phyloP scores from a whole-genome alignment of 306 rosid species.

The Crataegus laevigata region DNA sequence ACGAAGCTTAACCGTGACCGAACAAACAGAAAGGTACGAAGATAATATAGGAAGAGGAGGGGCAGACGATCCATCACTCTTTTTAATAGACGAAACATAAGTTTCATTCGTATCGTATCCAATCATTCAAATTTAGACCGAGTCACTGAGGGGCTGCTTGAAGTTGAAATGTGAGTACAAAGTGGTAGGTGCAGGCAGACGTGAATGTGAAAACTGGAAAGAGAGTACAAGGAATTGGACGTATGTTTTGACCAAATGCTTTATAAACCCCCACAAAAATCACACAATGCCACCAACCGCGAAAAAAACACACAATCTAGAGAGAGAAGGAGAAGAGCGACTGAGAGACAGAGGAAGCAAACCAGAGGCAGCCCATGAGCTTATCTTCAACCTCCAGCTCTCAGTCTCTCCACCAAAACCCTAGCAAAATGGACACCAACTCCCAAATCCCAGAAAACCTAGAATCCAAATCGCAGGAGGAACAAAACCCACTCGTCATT shows the following conservation, averaged over 20 bases:
- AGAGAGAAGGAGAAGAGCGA: neutral
- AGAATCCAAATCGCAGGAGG: slow-evolving; percentile 35
- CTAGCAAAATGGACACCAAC: slow-evolving; percentile 35
- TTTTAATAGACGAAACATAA: too few relatives aligned
- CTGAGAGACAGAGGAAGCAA: neutral
- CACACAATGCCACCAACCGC: neutral
- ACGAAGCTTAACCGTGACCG: too few relatives aligned
- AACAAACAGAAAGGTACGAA: too few relatives aligned
- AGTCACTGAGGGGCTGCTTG: neutral
- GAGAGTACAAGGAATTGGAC: neutral
- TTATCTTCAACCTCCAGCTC: slow-evolving; percentile 8
- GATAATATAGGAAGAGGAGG: too few relatives aligned
- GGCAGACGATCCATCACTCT: too few relatives aligned
- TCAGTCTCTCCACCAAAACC: neutral
- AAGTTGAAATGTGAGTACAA: neutral
- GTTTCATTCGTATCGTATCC: too few relatives aligned
- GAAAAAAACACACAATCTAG: neutral
- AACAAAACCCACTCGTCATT: slow-evolving; percentile 24
- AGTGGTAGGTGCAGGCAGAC: neutral
- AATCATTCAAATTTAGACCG: neutral
- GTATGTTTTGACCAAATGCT: neutral
- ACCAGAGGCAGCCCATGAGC: slow-evolving; percentile 8
- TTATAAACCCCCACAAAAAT: neutral
- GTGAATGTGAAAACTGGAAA: too few relatives aligned
- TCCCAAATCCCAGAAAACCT: slow-evolving; percentile 28